A percentile compares a stretch with the other conserved stretches of the same genome.
These are phyloP conservation scores for Blastobotrys chiropterorum DNA, from an alignment of 805 yeast species.

Conservation along the genomic window DNA sequence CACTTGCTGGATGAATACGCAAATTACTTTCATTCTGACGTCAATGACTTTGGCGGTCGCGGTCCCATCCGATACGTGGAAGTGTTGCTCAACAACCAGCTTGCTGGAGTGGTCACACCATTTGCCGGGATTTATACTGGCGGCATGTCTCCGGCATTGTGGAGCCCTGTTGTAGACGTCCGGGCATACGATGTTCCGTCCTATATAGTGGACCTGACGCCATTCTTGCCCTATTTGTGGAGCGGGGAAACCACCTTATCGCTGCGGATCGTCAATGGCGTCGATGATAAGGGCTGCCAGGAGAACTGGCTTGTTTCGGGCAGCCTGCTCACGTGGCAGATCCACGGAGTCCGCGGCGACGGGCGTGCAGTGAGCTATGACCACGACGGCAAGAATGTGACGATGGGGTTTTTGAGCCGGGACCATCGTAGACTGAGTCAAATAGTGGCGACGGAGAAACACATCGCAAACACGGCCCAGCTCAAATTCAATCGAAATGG, in stretches of 20 bases:
- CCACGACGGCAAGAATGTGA: neutral
- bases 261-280: slow-evolving; percentile 12
- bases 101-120: slow-evolving; percentile 60
- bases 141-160: slow-evolving; percentile 71
- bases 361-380: slow-evolving; percentile 11
- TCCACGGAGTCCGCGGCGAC: slow-evolving; percentile 20
- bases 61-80: slow-evolving; percentile 69
- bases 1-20: slow-evolving; percentile 33
- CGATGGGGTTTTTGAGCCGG: neutral
- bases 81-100: slow-evolving; percentile 51
- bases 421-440: neutral
- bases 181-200: slow-evolving; percentile 69
- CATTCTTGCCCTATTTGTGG: slow-evolving; percentile 68
- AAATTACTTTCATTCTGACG: slow-evolving; percentile 29
- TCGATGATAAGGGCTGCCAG: neutral
- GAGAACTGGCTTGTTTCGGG: slow-evolving; percentile 30
- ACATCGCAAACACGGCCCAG: neutral
- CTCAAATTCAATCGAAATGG: neutral
- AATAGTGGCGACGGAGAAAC: neutral
- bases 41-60: slow-evolving; percentile 30
- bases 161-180: slow-evolving; percentile 74
- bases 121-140: slow-evolving; percentile 76
- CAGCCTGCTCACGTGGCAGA: slow-evolving; percentile 29
- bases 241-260: slow-evolving; percentile 27
- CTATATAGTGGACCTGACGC: slow-evolving; percentile 64